Conservation (phyloP, 148 eudicot genomes). For the Vaccinium vitisidaea region DNA sequence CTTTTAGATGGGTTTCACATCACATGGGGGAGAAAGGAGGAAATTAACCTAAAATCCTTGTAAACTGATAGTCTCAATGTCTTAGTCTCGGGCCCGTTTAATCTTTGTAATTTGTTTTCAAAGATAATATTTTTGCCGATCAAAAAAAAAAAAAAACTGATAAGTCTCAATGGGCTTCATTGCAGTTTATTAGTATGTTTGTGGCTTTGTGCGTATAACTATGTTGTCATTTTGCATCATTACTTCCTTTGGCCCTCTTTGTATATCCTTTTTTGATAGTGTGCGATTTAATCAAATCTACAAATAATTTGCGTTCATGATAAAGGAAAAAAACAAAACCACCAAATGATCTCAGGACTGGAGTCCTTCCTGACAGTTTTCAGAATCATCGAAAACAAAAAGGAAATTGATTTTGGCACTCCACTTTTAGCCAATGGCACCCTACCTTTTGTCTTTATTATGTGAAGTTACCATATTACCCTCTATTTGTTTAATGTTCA, state of each 20-base stretch:
- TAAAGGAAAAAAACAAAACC: not conserved
- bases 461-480: too few relatives aligned
- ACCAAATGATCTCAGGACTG: not conserved
- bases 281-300: not conserved
- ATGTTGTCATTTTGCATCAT: not conserved
- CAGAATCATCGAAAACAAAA: not conserved
- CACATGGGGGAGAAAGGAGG: not conserved
- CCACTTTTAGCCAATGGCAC: too few relatives aligned
- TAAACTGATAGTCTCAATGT: not conserved
- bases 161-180: not conserved
- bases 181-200: not conserved
- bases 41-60: not conserved
- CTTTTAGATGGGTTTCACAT: not conserved
- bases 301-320: not conserved
- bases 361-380: not conserved
- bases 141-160: too few relatives aligned
- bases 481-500: too few relatives aligned
- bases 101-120: too few relatives aligned
- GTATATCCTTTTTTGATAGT: not conserved
- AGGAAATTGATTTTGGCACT: too few relatives aligned
- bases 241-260: not conserved
- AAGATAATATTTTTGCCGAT: too few relatives aligned
- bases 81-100: too few relatives aligned
- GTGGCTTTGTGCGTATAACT: not conserved
- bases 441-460: too few relatives aligned